These are phyloP conservation scores for Aleurites moluccanus DNA, from an alignment of 441 rosid species.

Conservation along the genomic window DNA sequence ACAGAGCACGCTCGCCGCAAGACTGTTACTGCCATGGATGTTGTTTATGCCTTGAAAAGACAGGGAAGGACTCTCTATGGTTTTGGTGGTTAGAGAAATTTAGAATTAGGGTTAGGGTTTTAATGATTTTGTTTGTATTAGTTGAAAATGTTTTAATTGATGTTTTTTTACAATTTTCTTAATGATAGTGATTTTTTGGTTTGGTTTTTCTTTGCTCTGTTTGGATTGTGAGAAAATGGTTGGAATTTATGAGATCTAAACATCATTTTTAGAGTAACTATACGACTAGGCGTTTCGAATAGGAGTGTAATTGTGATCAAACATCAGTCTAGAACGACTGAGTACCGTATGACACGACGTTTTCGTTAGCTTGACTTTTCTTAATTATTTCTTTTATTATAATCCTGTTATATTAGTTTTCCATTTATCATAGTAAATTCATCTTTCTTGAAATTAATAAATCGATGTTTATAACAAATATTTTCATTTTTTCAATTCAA, in stretches of 20 bases:
- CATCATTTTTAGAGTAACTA: no score
- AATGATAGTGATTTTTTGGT: background rate
- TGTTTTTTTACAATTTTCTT: background rate
- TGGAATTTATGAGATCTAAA: background rate
- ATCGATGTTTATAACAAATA: no score
- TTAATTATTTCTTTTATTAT: no score
- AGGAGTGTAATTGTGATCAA: no score
- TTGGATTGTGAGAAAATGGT: constrained; percentile 1
- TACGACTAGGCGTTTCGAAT: no score
- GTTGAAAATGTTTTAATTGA: background rate
- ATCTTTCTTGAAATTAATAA: no score
- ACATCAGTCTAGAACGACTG: no score
- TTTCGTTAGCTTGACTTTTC: no score
- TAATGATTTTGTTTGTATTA: background rate
- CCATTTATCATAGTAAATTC: no score
- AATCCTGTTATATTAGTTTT: no score
- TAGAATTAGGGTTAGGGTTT: background rate
- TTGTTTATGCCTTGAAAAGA: constrained; percentile 4
- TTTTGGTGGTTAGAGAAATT: constrained; percentile 7
- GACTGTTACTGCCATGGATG: constrained; percentile 11
- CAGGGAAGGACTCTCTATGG: constrained; percentile 2
- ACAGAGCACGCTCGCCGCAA: constrained; percentile 3
- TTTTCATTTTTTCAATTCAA: no score
- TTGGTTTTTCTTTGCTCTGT: background rate
- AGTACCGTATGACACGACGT: no score